A percentile compares a stretch with the other conserved stretches of the same genome.
Evolutionary conservation across 176 grass and related monocot species (phyloP).

Genomic region (Oryza glaberrima): DNA sequence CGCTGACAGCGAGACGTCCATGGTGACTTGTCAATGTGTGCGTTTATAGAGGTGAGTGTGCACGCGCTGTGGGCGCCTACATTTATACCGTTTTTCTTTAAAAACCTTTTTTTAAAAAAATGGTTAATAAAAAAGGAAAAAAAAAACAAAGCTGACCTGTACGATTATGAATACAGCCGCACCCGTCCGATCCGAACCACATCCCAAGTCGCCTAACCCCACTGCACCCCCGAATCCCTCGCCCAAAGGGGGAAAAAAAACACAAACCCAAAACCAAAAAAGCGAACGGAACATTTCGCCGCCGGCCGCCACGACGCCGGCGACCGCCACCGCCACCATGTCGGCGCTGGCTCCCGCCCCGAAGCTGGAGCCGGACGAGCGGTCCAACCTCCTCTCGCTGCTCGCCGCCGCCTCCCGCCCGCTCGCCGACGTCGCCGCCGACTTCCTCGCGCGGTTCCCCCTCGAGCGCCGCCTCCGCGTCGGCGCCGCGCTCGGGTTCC

Average conservation of each 20-base stretch:
- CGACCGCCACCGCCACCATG: constrained; percentile 27
- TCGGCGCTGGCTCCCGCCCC: constrained; percentile 32
- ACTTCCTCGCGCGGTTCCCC: constrained; percentile 80
- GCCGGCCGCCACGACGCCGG: constrained; percentile 19
- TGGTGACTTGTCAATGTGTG: too few relatives aligned
- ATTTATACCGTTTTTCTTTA: too few relatives aligned
- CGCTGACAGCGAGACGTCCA: too few relatives aligned
- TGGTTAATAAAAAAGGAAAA: too few relatives aligned
- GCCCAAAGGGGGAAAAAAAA: background rate
- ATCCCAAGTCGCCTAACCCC: constrained; percentile 42
- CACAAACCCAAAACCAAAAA: background rate
- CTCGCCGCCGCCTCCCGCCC: constrained; percentile 62
- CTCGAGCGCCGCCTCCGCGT: constrained; percentile 82
- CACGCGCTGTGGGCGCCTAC: too few relatives aligned
- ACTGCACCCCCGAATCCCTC: constrained; percentile 19
- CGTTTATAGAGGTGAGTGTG: too few relatives aligned
- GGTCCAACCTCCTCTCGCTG: constrained; percentile 62
- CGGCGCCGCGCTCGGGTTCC: constrained; percentile 64
- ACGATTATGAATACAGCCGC: background rate
- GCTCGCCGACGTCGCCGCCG: constrained; percentile 70
- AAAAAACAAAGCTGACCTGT: too few relatives aligned
- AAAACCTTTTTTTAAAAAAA: too few relatives aligned
- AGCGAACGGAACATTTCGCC: constrained; percentile 28
- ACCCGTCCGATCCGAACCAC: constrained; percentile 38
- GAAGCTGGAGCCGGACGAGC: constrained; percentile 72